Conservation (phyloP, 1,284 basidiomycete species). For the Porodaedalea pini region DNA sequence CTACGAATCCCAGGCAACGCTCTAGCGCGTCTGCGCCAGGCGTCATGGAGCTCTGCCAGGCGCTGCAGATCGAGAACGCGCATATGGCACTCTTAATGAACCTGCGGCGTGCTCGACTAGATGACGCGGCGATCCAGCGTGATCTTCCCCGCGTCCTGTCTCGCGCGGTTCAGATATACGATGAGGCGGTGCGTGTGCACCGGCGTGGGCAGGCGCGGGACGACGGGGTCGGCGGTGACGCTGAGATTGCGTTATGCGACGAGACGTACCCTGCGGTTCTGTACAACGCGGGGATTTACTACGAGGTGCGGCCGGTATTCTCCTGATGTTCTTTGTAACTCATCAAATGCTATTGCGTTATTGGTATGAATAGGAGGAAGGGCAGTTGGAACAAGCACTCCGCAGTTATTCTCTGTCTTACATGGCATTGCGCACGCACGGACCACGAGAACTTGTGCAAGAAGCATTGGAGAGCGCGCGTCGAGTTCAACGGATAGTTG, state of each 20-base stretch:
- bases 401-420: slow-evolving; percentile 1
- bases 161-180: slow-evolving; percentile 50
- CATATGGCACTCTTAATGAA: slow-evolving; percentile 15
- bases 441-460: slow-evolving; percentile 1
- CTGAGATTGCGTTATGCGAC: slow-evolving; percentile 44
- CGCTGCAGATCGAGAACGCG: slow-evolving; percentile 12
- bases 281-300: slow-evolving; percentile 56
- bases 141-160: slow-evolving; percentile 38
- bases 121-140: slow-evolving; percentile 47
- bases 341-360: background rate
- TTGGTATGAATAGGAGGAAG: background rate
- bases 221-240: slow-evolving; percentile 26
- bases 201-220: slow-evolving; percentile 19
- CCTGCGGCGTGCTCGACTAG: background rate
- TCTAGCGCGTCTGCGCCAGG: background rate
- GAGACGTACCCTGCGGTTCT: slow-evolving; percentile 54
- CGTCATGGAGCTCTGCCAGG: slow-evolving; percentile 14
- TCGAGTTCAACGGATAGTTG: slow-evolving; percentile 1
- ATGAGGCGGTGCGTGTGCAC: slow-evolving; percentile 47
- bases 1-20: background rate
- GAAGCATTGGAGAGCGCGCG: slow-evolving; percentile 1
- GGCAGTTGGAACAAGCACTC: slow-evolving; percentile 2
- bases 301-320: slow-evolving; percentile 35
- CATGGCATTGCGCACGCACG: background rate
- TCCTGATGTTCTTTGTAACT: background rate